phyloP scores from a whole-genome alignment of 148 eudicot species.

The Arbutus unedo region DNA sequence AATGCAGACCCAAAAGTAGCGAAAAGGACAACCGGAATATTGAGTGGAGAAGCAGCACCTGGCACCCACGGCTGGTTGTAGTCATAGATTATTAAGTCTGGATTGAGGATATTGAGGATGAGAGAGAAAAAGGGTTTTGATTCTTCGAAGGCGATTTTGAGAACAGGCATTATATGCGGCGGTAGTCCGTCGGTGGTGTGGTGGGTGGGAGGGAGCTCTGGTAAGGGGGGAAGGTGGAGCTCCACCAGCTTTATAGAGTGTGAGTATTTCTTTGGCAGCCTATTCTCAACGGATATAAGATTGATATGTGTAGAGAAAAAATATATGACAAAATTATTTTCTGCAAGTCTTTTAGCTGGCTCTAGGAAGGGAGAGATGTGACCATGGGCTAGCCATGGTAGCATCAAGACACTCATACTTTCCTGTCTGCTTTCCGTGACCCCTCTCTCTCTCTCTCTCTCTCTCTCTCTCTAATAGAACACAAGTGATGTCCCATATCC shows the following conservation, averaged over 20 bases:
- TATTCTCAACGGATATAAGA: neutral
- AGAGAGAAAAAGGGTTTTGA: constrained; percentile 12
- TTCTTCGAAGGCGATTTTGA: constrained; percentile 21
- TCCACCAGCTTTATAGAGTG: neutral
- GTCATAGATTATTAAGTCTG: constrained; percentile 31
- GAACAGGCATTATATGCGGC: constrained; percentile 21
- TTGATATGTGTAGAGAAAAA: constrained; percentile 10
- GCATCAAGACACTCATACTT: constrained; percentile 7
- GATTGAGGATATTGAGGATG: constrained; percentile 2
- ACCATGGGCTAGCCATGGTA: constrained; percentile 20
- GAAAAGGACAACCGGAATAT: neutral
- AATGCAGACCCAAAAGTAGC: neutral
- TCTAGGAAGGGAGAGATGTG: constrained; percentile 14
- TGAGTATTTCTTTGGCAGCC: neutral
- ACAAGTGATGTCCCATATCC: no score
- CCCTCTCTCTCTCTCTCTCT: neutral
- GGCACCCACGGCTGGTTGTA: constrained; percentile 32
- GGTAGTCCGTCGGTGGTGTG: constrained; percentile 42
- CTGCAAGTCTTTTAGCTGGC: constrained; percentile 10
- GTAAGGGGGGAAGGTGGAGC: neutral
- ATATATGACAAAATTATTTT: neutral
- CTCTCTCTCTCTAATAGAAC: no score
- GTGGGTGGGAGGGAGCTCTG: constrained; percentile 16
- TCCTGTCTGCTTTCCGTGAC: neutral
- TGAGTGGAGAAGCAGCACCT: neutral